Evolutionary conservation across 2,329 filamentous ascomycete species (phyloP).

Genomic region (Cladosporium halotolerans): DNA sequence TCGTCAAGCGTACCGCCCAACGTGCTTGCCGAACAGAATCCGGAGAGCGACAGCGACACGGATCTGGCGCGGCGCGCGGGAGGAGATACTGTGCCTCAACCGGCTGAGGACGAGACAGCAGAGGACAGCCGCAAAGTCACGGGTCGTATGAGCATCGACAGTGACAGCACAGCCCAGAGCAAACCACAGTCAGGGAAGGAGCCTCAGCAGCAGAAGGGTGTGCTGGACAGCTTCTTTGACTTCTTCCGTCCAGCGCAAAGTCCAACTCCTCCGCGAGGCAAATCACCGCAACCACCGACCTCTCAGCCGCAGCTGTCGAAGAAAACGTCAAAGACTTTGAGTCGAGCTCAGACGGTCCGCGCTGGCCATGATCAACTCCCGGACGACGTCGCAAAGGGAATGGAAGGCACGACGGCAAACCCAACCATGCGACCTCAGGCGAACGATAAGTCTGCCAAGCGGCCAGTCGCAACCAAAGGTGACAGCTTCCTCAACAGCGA

Average conservation of each 20-base stretch:
- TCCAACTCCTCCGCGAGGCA: slow-evolving; percentile 55
- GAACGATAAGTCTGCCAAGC: slow-evolving; percentile 25
- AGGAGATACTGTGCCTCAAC: slow-evolving; percentile 57
- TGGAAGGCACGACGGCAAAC: slow-evolving; percentile 22
- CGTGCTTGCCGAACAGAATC: slow-evolving; percentile 17
- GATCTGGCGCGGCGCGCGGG: slow-evolving; percentile 22
- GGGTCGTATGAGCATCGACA: slow-evolving; percentile 23
- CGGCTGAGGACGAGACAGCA: slow-evolving; percentile 56
- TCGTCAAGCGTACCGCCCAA: slow-evolving; percentile 47
- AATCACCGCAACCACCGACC: slow-evolving; percentile 30
- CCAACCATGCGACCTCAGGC: slow-evolving; percentile 25
- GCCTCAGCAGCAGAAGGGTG: slow-evolving; percentile 30
- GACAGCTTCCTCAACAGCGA: slow-evolving; percentile 44
- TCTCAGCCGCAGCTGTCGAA: slow-evolving; percentile 14
- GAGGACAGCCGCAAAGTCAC: slow-evolving; percentile 47
- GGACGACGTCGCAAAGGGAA: slow-evolving; percentile 17
- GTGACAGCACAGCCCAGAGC: slow-evolving; percentile 42
- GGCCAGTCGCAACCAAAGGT: slow-evolving; percentile 43
- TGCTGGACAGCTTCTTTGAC: slow-evolving; percentile 56
- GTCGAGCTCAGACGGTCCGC: slow-evolving; percentile 66
- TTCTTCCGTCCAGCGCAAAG: slow-evolving; percentile 56
- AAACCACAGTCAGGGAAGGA: slow-evolving; percentile 19
- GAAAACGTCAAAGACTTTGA: slow-evolving; percentile 31
- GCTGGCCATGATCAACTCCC: slow-evolving; percentile 31
- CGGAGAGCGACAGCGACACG: slow-evolving; percentile 22